These are phyloP conservation scores for Geosmithia putterillii DNA, from an alignment of 2,329 filamentous ascomycete species.

Conservation along the genomic window DNA sequence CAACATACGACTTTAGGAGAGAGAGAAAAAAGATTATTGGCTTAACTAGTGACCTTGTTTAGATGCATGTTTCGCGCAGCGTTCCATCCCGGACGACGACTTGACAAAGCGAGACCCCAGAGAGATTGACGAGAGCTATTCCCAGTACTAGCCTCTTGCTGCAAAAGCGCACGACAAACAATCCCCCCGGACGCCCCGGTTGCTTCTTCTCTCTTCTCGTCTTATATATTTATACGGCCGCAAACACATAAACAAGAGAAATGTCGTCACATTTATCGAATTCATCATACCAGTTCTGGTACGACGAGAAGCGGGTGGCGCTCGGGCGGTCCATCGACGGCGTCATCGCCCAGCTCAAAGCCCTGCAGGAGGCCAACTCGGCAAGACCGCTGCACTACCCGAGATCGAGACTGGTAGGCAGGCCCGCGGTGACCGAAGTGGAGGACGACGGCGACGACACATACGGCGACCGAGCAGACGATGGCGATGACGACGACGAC, in stretches of 20 bases:
- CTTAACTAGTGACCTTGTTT: not conserved
- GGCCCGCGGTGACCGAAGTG: constrained; percentile 50
- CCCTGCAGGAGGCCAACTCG: constrained; percentile 77
- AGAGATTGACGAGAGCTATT: too few species aligned
- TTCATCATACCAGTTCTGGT: constrained; percentile 1
- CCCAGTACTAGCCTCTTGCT: too few species aligned
- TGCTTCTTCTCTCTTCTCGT: not conserved
- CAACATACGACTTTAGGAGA: not conserved
- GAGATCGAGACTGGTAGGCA: constrained; percentile 24
- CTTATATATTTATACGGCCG: too few species aligned
- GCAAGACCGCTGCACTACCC: constrained; percentile 95
- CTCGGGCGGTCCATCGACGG: constrained; percentile 1
- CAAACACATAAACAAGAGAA: not conserved
- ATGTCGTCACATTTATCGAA: not conserved
- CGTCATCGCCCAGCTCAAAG: constrained; percentile 1
- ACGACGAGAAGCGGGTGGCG: not conserved
- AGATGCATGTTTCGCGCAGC: not conserved
- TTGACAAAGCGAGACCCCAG: not conserved
- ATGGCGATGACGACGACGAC: constrained; percentile 34
- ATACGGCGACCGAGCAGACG: constrained; percentile 13
- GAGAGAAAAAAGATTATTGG: not conserved
- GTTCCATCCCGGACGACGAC: not conserved
- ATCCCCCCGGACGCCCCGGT: not conserved
- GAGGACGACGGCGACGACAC: constrained; percentile 33
- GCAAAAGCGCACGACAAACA: too few species aligned